Evolutionary conservation across 1,284 basidiomycete genomes (phyloP), one percentile per base, ranked within the genome.

Genomic region (Heterobasidion occidentale): DNA sequence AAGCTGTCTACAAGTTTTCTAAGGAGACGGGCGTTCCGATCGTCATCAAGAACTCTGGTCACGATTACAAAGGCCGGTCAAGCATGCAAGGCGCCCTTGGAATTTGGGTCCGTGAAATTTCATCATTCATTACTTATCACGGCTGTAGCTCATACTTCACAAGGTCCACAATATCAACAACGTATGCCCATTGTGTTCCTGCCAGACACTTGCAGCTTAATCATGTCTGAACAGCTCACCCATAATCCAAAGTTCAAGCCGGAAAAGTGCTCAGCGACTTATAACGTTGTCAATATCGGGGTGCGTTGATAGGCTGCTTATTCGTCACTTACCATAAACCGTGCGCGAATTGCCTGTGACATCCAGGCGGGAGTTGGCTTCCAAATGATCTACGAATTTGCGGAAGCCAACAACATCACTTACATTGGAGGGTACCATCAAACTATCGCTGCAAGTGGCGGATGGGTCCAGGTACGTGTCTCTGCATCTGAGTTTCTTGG

Each of bases 1-100:
- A 69, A 46, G 61, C 64, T 1, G 70, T 69, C 1, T 67, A 71
- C 36, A 54, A 48, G 7, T 76, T 75, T 60, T 69, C 71, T 1
- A 54, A 56, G 9, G 20, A 36, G 12, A 73, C 71, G 5, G 69
- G 70, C 12, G 63, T 72, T 9, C 67, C 63, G 2, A 60, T 77
- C 0, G 69, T 69, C 2, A 71, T 76, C 38, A 75, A 76, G 61
- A 74, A 72, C 61, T 70, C 71, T 51, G 73, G 73, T 2, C 73
- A 74, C 56, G 72, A 74, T 58, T 74, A 72, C 60, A 71, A 71
- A n/a, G 73, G 73, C 11, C 64, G 73, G n/a, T 71, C 70, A 0
- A 69, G 67, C 49, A 62, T 64, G n/a, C 60, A 61, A 17, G 62
- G 64, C 45, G 67, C 70, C 1, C 63, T 73, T 15, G 55, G 63